Evolutionary conservation across 768 basidiomycete genomes (phyloP).

Genomic region (Leucogyrophana mollusca): DNA sequence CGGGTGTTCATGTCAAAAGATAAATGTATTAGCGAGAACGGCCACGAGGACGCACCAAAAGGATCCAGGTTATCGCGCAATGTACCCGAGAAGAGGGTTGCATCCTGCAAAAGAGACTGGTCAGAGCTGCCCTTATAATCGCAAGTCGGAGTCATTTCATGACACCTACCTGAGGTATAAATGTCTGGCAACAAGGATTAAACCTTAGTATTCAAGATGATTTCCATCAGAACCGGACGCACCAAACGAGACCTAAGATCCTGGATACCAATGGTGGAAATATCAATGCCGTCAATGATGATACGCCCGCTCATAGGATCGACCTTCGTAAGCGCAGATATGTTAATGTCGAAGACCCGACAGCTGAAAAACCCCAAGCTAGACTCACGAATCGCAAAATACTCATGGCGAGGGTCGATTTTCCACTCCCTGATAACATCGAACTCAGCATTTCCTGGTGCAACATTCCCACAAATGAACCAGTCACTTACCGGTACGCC

Average conservation of each 20-base stretch:
- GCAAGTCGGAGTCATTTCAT: too few species aligned
- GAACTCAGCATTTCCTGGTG: not conserved
- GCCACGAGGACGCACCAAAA: conserved; percentile 40
- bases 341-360: not conserved
- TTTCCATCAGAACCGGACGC: conserved; percentile 21
- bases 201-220: not conserved
- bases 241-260: conserved; percentile 78
- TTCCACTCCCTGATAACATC: conserved; percentile 58
- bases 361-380: not conserved
- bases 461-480: not conserved
- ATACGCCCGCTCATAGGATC: conserved; percentile 79
- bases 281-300: conserved; percentile 85
- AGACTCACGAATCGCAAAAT: conserved; percentile 74
- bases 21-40: not conserved
- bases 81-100: conserved; percentile 79
- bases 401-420: conserved; percentile 85
- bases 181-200: conserved; percentile 47
- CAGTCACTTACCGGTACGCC: conserved; percentile 57
- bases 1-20: too few species aligned
- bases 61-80: conserved; percentile 75
- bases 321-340: conserved; percentile 36
- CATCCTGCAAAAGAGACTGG: conserved; percentile 38
- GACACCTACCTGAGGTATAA: conserved; percentile 56
- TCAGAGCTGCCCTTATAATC: not conserved
- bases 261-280: conserved; percentile 79